Evolutionary conservation across 176 grass and related monocot species (phyloP).

Genomic region (Typha latifolia): DNA sequence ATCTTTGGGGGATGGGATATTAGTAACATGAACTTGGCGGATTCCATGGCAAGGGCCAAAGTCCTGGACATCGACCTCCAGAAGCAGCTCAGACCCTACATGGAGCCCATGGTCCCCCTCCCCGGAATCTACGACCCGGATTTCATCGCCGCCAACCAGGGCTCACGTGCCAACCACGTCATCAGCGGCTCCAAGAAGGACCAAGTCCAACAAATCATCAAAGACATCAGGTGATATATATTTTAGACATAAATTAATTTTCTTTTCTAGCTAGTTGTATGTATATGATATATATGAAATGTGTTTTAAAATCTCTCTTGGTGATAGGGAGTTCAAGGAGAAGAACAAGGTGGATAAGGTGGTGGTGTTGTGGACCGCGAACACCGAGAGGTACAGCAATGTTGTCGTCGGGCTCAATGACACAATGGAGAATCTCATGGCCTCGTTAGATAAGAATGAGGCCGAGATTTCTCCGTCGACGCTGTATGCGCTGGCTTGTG

Average conservation of each 20-base stretch:
- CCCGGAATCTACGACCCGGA: constrained; percentile 80
- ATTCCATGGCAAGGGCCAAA: constrained; percentile 92
- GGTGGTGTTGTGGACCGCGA: constrained; percentile 95
- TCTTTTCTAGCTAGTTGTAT: not conserved
- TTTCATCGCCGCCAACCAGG: constrained; percentile 92
- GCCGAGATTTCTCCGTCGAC: constrained; percentile 83
- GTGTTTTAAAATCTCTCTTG: not conserved
- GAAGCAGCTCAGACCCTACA: constrained; percentile 94
- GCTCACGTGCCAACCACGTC: constrained; percentile 48
- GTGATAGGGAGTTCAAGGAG: constrained; percentile 76
- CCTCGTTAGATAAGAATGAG: constrained; percentile 66
- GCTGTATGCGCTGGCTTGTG: constrained; percentile 70
- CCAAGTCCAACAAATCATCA: constrained; percentile 77
- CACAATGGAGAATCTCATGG: constrained; percentile 68
- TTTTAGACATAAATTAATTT: too few relatives aligned
- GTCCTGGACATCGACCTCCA: constrained; percentile 93
- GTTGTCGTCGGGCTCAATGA: constrained; percentile 75
- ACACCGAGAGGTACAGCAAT: constrained; percentile 89
- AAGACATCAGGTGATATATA: constrained; percentile 66
- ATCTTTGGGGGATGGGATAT: constrained; percentile 97
- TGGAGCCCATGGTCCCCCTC: constrained; percentile 88
- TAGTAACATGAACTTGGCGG: constrained; percentile 89
- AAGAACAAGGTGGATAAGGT: constrained; percentile 84
- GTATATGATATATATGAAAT: not conserved
- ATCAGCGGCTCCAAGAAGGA: constrained; percentile 79